These are phyloP conservation scores for Eustoma russellianum DNA, from an alignment of 257 asterid genomes.

Conservation along the genomic window DNA sequence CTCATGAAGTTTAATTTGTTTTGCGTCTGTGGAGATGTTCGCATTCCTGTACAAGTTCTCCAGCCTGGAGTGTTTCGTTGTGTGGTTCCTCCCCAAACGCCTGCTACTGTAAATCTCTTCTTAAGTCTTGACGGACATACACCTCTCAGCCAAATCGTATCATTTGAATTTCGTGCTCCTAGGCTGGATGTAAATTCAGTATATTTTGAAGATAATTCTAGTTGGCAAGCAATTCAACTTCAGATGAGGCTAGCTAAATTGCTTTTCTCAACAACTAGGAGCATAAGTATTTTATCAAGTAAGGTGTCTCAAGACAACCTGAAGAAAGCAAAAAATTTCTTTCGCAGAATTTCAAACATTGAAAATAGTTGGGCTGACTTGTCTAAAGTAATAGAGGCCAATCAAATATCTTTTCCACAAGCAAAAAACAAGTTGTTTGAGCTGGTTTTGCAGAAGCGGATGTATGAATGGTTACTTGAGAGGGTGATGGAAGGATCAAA, in stretches of 20 bases:
- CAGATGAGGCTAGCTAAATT: constrained; percentile 79
- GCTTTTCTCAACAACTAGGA: constrained; percentile 68
- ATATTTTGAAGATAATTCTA: constrained; percentile 31
- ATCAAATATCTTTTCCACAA: constrained; percentile 40
- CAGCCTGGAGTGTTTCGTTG: constrained; percentile 81
- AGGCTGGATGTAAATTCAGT: constrained; percentile 14
- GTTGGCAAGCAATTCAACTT: constrained; percentile 60
- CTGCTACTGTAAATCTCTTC: constrained; percentile 56
- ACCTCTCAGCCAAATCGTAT: constrained; percentile 69
- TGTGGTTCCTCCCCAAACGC: constrained; percentile 54
- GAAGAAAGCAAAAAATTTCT: constrained; percentile 63
- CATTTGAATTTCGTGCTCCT: constrained; percentile 73
- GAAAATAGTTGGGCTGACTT: constrained; percentile 43
- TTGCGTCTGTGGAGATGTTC: constrained; percentile 62
- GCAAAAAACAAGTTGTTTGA: constrained; percentile 77
- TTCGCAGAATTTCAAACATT: constrained; percentile 42
- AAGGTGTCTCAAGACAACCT: constrained; percentile 41
- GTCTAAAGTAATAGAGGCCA: constrained; percentile 43
- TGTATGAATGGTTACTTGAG: constrained; percentile 79
- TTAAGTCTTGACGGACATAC: constrained; percentile 67
- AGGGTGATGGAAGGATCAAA: constrained; percentile 56
- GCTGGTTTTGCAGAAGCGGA: constrained; percentile 57
- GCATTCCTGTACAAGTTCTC: constrained; percentile 46
- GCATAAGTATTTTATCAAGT: constrained; percentile 38
- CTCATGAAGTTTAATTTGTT: constrained; percentile 33